These are phyloP conservation scores for Pholiota adiposa DNA, from an alignment of 1,284 basidiomycete species.

Conservation along the genomic window DNA sequence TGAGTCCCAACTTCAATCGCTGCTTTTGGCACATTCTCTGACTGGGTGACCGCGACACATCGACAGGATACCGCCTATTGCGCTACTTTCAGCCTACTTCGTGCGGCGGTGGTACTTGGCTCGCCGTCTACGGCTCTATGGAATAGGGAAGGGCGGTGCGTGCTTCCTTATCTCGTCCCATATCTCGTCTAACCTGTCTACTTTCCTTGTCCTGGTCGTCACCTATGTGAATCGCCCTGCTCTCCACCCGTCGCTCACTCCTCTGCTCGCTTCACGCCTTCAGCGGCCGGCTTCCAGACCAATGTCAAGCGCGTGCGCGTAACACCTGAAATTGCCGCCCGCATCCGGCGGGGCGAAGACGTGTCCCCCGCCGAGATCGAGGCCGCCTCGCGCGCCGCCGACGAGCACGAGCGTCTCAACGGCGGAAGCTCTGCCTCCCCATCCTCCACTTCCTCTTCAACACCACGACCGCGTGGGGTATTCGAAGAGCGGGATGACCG, in stretches of 20 bases:
- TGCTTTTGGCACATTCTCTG: background rate
- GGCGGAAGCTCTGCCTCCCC: background rate
- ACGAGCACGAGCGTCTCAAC: constrained; percentile 35
- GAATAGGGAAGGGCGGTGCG: constrained; percentile 56
- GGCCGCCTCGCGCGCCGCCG: constrained; percentile 43
- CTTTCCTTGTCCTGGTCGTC: too few relatives aligned
- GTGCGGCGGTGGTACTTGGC: constrained; percentile 51
- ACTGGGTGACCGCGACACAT: background rate
- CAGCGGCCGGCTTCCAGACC: constrained; percentile 57
- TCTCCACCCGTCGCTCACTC: too few relatives aligned
- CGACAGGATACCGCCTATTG: constrained; percentile 45
- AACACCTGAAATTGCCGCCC: constrained; percentile 53
- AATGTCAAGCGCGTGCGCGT: constrained; percentile 49
- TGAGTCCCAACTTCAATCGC: constrained; percentile 26
- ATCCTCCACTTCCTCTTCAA: background rate
- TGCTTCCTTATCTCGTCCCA: background rate
- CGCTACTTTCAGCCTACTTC: constrained; percentile 47
- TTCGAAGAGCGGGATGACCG: constrained; percentile 30
- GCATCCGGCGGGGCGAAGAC: constrained; percentile 49
- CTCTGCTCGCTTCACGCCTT: background rate
- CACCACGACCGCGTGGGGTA: constrained; percentile 20
- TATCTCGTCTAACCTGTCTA: background rate
- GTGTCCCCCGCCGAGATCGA: constrained; percentile 54
- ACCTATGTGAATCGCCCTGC: too few relatives aligned
- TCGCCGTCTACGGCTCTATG: constrained; percentile 45